A percentile compares a stretch with the other conserved stretches of the same genome.
phyloP scores from a whole-genome alignment of 306 rosid genomes.

The Hippophae gyantsensis region DNA sequence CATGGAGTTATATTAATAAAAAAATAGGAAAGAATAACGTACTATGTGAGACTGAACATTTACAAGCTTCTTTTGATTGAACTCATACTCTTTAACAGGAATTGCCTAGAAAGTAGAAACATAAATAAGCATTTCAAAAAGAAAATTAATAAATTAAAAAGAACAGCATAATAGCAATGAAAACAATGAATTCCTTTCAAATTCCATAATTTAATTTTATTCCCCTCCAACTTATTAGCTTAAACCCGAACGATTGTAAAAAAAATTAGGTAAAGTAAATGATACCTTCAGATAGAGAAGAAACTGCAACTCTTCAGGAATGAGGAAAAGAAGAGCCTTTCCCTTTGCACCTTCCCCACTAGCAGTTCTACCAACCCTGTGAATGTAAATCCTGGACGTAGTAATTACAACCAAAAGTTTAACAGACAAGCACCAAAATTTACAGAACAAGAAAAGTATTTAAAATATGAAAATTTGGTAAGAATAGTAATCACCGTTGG shows the following conservation, averaged over 20 bases:
- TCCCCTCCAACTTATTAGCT: background rate
- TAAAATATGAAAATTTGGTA: background rate
- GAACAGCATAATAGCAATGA: background rate
- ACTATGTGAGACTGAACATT: slow-evolving; percentile 77
- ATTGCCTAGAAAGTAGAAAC: slow-evolving; percentile 39
- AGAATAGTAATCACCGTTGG: slow-evolving; percentile 51
- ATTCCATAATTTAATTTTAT: background rate
- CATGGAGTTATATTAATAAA: slow-evolving; percentile 5
- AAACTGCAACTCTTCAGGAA: slow-evolving; percentile 71
- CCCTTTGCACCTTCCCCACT: slow-evolving; percentile 94
- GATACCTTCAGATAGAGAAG: slow-evolving; percentile 75
- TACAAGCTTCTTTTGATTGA: slow-evolving; percentile 55
- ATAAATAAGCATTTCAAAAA: background rate
- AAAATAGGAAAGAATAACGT: slow-evolving; percentile 10
- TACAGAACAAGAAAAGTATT: background rate
- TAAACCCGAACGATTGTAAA: too few relatives aligned
- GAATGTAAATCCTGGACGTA: slow-evolving; percentile 80
- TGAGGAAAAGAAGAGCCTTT: slow-evolving; percentile 74
- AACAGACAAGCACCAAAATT: slow-evolving; percentile 13
- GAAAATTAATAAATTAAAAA: background rate
- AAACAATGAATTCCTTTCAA: too few relatives aligned
- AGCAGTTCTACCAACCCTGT: slow-evolving; percentile 98
- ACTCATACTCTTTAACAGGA: slow-evolving; percentile 59
- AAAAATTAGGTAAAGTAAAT: background rate
- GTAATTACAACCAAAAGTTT: slow-evolving; percentile 8